Conservation (phyloP, 2,329 filamentous ascomycete species). For the Furcasterigmium furcatum region DNA sequence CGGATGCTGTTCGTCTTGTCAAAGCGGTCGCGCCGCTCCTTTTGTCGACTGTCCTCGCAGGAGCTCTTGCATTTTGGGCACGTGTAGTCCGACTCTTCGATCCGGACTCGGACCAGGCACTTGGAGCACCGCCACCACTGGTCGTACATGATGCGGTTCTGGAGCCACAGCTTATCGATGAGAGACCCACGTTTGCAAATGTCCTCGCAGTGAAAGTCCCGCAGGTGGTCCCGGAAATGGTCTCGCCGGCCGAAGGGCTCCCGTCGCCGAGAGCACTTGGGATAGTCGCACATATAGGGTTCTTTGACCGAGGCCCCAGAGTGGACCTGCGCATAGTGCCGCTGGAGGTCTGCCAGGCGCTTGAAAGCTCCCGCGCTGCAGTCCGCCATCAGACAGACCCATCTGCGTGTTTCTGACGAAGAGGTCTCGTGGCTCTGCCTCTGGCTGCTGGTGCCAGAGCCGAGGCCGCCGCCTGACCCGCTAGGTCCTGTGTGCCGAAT, state of each 20-base stretch:
- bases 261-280: constrained; percentile 38
- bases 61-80: constrained; percentile 43
- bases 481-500: constrained; percentile 9
- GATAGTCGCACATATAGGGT: constrained; percentile 49
- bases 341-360: constrained; percentile 51
- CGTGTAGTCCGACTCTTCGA: constrained; percentile 26
- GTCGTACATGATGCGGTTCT: constrained; percentile 30
- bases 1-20: not conserved
- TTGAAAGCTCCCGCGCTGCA: constrained; percentile 45
- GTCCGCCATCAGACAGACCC: constrained; percentile 29
- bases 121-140: constrained; percentile 54
- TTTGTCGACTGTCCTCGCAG: constrained; percentile 38
- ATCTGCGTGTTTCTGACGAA: not conserved
- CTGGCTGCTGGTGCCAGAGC: not conserved
- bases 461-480: not conserved
- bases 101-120: constrained; percentile 43
- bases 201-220: constrained; percentile 53
- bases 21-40: not conserved
- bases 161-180: constrained; percentile 32
- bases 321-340: constrained; percentile 50
- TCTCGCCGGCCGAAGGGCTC: constrained; percentile 51
- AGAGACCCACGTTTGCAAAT: constrained; percentile 40
- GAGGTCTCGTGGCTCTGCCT: not conserved
- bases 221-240: constrained; percentile 55
- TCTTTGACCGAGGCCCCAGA: constrained; percentile 34